A percentile compares a stretch with the other conserved stretches of the same genome.
These are phyloP conservation scores for Eucalyptus coolabah DNA, from an alignment of 345 rosid genomes.

Conservation along the genomic window DNA sequence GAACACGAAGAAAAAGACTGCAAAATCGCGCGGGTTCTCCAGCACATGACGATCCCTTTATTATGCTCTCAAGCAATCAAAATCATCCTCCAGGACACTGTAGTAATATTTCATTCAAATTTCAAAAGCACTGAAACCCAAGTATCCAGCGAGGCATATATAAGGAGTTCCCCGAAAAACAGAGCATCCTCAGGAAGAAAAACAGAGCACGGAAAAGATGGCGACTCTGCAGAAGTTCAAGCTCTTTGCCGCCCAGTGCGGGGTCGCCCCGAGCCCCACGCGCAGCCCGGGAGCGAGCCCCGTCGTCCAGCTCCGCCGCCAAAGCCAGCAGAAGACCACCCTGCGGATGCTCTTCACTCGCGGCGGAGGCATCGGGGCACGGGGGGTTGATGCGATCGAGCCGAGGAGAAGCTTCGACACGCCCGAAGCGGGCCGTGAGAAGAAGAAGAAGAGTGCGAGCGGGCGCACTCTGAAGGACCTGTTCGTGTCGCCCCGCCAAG, in stretches of 20 bases:
- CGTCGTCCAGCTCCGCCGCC: conserved; percentile 48
- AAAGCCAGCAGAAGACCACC: conserved; percentile 59
- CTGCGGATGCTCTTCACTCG: conserved; percentile 56
- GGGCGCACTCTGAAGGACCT: conserved; percentile 44
- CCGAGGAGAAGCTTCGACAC: neutral
- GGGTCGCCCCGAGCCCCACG: conserved; percentile 70
- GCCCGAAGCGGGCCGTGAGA: neutral
- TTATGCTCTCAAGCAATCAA: neutral
- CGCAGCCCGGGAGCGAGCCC: conserved; percentile 80
- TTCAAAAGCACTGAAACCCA: conserved; percentile 1
- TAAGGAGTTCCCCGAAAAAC: neutral
- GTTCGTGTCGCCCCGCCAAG: conserved; percentile 35
- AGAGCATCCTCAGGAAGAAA: neutral
- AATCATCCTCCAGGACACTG: neutral
- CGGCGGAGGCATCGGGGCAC: conserved; percentile 23
- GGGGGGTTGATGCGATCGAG: conserved; percentile 7
- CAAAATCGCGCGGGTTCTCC: neutral
- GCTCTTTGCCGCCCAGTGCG: conserved; percentile 79
- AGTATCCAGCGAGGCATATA: neutral
- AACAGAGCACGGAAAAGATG: conserved; percentile 19
- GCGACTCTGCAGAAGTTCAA: conserved; percentile 78
- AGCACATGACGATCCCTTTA: neutral
- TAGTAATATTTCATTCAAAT: neutral
- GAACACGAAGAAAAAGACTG: neutral
- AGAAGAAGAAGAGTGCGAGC: conserved; percentile 13